phyloP scores from a whole-genome alignment of 192 early-diverging fungal genomes.

The Physocladia obscura region DNA sequence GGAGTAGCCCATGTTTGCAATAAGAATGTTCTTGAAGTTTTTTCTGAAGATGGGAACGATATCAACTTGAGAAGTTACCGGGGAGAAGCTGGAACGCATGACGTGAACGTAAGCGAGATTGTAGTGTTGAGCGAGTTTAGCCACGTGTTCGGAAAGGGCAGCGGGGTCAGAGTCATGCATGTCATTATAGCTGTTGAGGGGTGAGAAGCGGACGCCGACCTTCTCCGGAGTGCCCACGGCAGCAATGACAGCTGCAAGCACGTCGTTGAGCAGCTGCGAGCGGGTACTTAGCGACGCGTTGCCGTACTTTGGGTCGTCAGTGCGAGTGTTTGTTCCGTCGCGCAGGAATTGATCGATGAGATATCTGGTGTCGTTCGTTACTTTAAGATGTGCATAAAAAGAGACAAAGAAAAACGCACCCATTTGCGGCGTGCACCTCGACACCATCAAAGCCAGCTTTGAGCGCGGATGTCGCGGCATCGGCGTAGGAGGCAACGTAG shows the following conservation, averaged over 20 bases:
- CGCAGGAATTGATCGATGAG: slow-evolving; percentile 77
- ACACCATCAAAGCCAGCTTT: slow-evolving; percentile 78
- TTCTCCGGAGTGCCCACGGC: slow-evolving; percentile 28
- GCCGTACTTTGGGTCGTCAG: slow-evolving; percentile 82
- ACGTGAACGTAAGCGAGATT: slow-evolving; percentile 41
- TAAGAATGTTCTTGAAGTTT: slow-evolving; percentile 19
- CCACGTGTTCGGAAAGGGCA: slow-evolving; percentile 30
- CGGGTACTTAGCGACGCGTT: slow-evolving; percentile 81
- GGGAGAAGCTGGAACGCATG: not conserved
- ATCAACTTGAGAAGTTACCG: slow-evolving; percentile 31
- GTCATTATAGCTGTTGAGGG: slow-evolving; percentile 13
- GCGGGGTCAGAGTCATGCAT: slow-evolving; percentile 10
- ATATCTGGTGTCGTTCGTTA: too few relatives aligned
- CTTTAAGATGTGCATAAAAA: too few relatives aligned
- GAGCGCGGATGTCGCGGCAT: slow-evolving; percentile 48
- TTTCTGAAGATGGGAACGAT: slow-evolving; percentile 17
- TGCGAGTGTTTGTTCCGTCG: slow-evolving; percentile 78
- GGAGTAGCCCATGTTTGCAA: slow-evolving; percentile 42
- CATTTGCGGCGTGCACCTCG: slow-evolving; percentile 89
- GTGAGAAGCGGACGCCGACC: slow-evolving; percentile 45
- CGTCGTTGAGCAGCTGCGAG: slow-evolving; percentile 72
- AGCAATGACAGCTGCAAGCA: slow-evolving; percentile 35
- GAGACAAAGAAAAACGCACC: too few relatives aligned
- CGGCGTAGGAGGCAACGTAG: slow-evolving; percentile 59
- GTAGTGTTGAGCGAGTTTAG: slow-evolving; percentile 12